phyloP scores from a whole-genome alignment of 129 eudicot genomes.

The Lactuca saligna region DNA sequence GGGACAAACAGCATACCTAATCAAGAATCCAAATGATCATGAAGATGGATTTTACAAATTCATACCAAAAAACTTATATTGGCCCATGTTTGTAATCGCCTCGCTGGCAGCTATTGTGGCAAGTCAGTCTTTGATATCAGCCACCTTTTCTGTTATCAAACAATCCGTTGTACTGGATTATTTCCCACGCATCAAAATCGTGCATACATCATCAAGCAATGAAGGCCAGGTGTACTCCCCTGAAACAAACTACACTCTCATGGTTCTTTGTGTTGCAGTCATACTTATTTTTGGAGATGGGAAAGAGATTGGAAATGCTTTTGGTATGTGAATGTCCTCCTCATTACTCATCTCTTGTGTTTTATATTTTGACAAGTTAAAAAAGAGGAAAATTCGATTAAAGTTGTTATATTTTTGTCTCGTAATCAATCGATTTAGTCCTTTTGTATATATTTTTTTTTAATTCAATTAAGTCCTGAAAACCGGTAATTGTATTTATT shows the following conservation, averaged over 20 bases:
- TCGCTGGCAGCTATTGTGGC: slow-evolving; percentile 68
- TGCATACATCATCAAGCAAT: slow-evolving; percentile 63
- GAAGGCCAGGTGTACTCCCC: slow-evolving; percentile 85
- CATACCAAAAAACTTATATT: slow-evolving; percentile 50
- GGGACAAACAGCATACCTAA: slow-evolving; percentile 74
- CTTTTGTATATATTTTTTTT: too few species aligned
- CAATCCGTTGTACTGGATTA: slow-evolving; percentile 71
- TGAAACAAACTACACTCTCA: slow-evolving; percentile 65
- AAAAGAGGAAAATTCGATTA: too few species aligned
- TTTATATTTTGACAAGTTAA: not conserved
- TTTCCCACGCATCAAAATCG: slow-evolving; percentile 70
- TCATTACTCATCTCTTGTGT: not conserved
- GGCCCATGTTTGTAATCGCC: slow-evolving; percentile 70
- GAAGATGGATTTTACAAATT: slow-evolving; percentile 64
- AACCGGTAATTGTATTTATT: too few species aligned
- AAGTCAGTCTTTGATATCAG: slow-evolving; percentile 73
- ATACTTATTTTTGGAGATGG: slow-evolving; percentile 66
- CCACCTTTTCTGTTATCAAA: slow-evolving; percentile 68
- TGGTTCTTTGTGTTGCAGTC: slow-evolving; percentile 67
- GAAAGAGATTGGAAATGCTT: slow-evolving; percentile 67
- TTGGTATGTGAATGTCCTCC: slow-evolving; percentile 54
- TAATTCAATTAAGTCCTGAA: too few species aligned
- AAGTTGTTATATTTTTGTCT: too few species aligned
- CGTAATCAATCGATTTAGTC: too few species aligned
- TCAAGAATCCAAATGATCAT: slow-evolving; percentile 56